phyloP scores from a whole-genome alignment of 495 filamentous ascomycete species.

The Xylaria bambusicola region DNA sequence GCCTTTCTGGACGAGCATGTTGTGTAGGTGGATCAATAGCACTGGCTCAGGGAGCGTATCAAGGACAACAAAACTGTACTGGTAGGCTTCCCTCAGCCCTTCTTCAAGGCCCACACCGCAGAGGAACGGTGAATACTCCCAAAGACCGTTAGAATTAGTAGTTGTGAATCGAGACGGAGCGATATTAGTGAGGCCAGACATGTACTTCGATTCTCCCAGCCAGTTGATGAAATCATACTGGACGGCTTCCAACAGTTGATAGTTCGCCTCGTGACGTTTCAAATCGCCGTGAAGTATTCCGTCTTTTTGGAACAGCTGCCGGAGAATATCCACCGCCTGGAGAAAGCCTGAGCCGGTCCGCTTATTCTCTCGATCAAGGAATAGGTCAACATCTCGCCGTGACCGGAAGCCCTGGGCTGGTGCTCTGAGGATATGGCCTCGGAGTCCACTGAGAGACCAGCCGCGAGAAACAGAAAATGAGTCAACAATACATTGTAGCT shows the following conservation, averaged over 20 bases:
- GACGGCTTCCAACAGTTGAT: constrained; percentile 26
- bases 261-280: constrained; percentile 25
- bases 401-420: constrained; percentile 39
- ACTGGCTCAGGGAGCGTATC: constrained; percentile 39
- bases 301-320: constrained; percentile 32
- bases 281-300: constrained; percentile 30
- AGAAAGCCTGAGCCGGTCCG: constrained; percentile 26
- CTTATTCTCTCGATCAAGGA: constrained; percentile 40
- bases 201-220: constrained; percentile 48
- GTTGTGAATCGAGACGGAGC: constrained; percentile 46
- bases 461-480: constrained; percentile 43
- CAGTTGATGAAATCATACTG: constrained; percentile 40
- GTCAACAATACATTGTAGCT: constrained; percentile 52
- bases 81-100: constrained; percentile 39
- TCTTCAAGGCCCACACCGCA: constrained; percentile 49
- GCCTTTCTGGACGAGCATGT: constrained; percentile 45
- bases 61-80: constrained; percentile 34
- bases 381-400: constrained; percentile 46
- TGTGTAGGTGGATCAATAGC: constrained; percentile 45
- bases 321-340: constrained; percentile 29
- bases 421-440: constrained; percentile 33
- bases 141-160: constrained; percentile 48
- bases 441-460: constrained; percentile 36
- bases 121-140: constrained; percentile 54
- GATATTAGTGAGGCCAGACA: constrained; percentile 33